Conservation (phyloP, 2,329 filamentous ascomycete genomes). For the Juglanconis sp. region DNA sequence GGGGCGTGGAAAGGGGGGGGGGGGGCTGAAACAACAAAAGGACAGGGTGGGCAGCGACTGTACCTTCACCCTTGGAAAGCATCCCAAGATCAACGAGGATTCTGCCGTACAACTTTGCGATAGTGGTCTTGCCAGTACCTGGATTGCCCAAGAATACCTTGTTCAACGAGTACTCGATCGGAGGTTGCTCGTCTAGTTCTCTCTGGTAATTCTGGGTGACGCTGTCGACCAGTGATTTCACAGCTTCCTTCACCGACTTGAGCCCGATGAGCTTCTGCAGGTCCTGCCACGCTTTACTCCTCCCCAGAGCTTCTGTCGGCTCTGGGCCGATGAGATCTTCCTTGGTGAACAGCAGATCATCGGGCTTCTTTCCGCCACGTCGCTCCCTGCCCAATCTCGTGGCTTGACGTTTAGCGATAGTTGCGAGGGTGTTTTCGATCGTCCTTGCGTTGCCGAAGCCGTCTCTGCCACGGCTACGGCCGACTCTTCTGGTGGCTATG, state of each 20-base stretch:
- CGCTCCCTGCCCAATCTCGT: slow-evolving; percentile 50
- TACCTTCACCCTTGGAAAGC: slow-evolving; percentile 65
- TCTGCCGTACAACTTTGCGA: slow-evolving; percentile 68
- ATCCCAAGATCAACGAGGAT: slow-evolving; percentile 67
- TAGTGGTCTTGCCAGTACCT: slow-evolving; percentile 73
- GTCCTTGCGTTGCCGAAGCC: slow-evolving; percentile 73
- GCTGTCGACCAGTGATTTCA: slow-evolving; percentile 57
- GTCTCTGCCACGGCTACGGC: slow-evolving; percentile 57
- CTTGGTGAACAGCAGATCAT: slow-evolving; percentile 59
- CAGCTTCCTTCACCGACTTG: slow-evolving; percentile 57
- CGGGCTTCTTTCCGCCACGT: slow-evolving; percentile 34
- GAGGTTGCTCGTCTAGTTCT: slow-evolving; percentile 59
- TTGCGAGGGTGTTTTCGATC: slow-evolving; percentile 58
- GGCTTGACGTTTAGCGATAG: slow-evolving; percentile 57
- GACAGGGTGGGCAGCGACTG: slow-evolving; percentile 16
- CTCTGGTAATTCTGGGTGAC: slow-evolving; percentile 63
- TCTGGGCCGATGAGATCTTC: slow-evolving; percentile 72
- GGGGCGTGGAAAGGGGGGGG: no score
- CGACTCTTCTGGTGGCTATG: slow-evolving; percentile 60
- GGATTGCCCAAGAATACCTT: slow-evolving; percentile 68
- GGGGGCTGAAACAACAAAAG: no score
- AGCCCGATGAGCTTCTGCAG: slow-evolving; percentile 60
- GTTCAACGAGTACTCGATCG: slow-evolving; percentile 62
- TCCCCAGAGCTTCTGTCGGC: slow-evolving; percentile 49
- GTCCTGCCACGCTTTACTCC: slow-evolving; percentile 54